These are phyloP conservation scores for Arabis alpina DNA, from an alignment of 345 rosid genomes.

Conservation along the genomic window DNA sequence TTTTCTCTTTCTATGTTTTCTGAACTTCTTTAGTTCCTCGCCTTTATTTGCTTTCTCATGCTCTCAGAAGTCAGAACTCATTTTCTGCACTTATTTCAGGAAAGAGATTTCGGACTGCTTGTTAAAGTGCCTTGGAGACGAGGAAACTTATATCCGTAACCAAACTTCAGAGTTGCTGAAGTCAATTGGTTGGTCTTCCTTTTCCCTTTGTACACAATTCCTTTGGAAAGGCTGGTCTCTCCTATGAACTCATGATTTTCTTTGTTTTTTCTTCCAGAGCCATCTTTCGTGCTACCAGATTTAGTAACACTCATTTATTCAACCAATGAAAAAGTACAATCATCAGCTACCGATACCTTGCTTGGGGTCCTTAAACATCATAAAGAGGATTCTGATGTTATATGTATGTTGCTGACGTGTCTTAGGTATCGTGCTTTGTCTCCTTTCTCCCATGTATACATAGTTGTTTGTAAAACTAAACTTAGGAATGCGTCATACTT, in stretches of 20 bases:
- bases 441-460: constrained; percentile 7
- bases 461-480: constrained; percentile 6
- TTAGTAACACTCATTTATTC: constrained; percentile 60
- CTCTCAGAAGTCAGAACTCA: constrained; percentile 27
- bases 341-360: constrained; percentile 58
- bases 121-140: constrained; percentile 63
- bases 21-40: constrained; percentile 32
- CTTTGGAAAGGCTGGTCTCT: background rate
- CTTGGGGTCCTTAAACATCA: constrained; percentile 64
- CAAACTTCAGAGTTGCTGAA: constrained; percentile 62
- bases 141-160: constrained; percentile 59
- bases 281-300: constrained; percentile 66
- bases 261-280: constrained; percentile 56
- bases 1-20: constrained; percentile 17
- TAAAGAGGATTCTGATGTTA: constrained; percentile 62
- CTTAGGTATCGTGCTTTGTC: constrained; percentile 60
- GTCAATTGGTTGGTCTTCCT: constrained; percentile 58
- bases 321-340: constrained; percentile 50
- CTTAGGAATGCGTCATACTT: constrained; percentile 14
- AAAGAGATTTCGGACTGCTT: constrained; percentile 63
- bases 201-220: constrained; percentile 19
- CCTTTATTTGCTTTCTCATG: constrained; percentile 23
- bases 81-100: constrained; percentile 52
- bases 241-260: background rate
- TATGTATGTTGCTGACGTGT: constrained; percentile 74